These are phyloP conservation scores for Termitomyces sp. DNA, from an alignment of 768 basidiomycete species.

Conservation along the genomic window DNA sequence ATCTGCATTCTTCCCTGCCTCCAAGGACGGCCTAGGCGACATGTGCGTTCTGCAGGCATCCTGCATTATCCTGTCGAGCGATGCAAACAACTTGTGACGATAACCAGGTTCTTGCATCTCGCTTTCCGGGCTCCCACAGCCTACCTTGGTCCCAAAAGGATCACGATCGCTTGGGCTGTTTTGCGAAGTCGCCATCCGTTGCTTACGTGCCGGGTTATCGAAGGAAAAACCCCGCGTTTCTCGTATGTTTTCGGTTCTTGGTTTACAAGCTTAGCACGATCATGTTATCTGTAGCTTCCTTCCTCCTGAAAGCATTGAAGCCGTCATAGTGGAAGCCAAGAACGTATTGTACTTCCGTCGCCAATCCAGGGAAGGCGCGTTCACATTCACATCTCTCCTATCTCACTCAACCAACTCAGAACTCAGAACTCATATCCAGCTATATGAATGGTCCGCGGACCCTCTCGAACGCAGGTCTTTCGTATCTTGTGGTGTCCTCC, in stretches of 20 bases:
- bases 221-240: slow-evolving; percentile 37
- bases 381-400: not conserved
- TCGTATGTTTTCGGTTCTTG: slow-evolving; percentile 29
- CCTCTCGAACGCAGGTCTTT: slow-evolving; percentile 44
- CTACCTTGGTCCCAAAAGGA: slow-evolving; percentile 24
- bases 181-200: slow-evolving; percentile 53
- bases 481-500: slow-evolving; percentile 35
- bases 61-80: not conserved
- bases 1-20: slow-evolving; percentile 24
- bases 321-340: slow-evolving; percentile 37
- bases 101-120: slow-evolving; percentile 23
- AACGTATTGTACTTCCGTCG: slow-evolving; percentile 30
- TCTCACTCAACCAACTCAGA: not conserved
- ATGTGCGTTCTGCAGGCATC: slow-evolving; percentile 21
- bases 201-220: slow-evolving; percentile 39
- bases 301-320: slow-evolving; percentile 28
- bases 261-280: not conserved
- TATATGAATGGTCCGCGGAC: slow-evolving; percentile 62
- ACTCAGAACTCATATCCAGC: slow-evolving; percentile 36
- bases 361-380: slow-evolving; percentile 38
- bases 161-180: slow-evolving; percentile 51
- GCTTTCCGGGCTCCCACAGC: slow-evolving; percentile 20
- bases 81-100: not conserved
- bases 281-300: slow-evolving; percentile 27
- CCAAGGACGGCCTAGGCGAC: slow-evolving; percentile 25